Base-by-base conservation (phyloP, 2,329 filamentous ascomycete species). In the Zymoseptoria crescenta region DNA sequence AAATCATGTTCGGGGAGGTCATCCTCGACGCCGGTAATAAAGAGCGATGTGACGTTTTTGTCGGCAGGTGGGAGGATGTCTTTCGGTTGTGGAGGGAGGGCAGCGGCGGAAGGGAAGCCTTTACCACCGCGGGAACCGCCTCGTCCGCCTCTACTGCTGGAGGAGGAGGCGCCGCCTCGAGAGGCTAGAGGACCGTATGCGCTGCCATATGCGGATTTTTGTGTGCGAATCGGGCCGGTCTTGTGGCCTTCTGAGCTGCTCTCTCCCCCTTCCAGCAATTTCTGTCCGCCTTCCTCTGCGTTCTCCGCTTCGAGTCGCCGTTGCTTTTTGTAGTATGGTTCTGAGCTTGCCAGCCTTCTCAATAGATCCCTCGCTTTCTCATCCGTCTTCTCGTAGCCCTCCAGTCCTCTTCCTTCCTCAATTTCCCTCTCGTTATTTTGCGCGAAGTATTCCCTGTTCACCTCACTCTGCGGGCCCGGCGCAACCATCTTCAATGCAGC, bases 401-500 rank as follows among this genome's bases (percentile, higher is more conserved):
- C 94, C 8, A 90, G 81, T 6, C 87, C 89, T 64, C 89, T 82
- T 2, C 94, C 94, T 67, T 97, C 92, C 70, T 97, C 92, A 54
- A 99, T 91, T 62, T 95, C 91, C 70, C 87, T 89, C 77, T 97
- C 93, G 74, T 97, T 92, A 72, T 97, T 94, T 73, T 99, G 94
- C 13, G 94, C 94, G 74, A 96, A 99, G 76, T 94, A 99, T 76
- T 99, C 92, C 67, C 94, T 81, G 77, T 99, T 99, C 74, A 99
- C 90, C 57, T 89, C 88, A 73, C 90, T 96, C 64, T 91, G 84
- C 0, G 94, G 94, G 0, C 94, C 94, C 0, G 94, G 92, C 0
- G 93, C 92, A 49, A 97, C 89, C 88, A 99, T 96, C 79, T 97
- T 97, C 64, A 99, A 81, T 4, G 95, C 94, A 2, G 94, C 94